These are phyloP conservation scores for Spatholobus suberectus DNA, from an alignment of 306 rosid genomes.

Conservation along the genomic window DNA sequence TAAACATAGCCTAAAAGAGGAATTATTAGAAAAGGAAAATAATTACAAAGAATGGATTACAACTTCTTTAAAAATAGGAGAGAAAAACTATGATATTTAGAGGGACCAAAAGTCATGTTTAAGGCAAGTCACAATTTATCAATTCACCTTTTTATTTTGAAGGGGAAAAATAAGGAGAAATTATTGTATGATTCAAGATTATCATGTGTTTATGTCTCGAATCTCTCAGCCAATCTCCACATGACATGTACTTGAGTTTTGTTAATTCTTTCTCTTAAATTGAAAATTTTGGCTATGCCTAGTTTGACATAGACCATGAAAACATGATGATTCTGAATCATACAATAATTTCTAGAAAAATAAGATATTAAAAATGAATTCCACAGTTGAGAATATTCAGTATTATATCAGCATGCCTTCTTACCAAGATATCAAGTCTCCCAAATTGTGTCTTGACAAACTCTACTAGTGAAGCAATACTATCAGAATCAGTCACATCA, in stretches of 20 bases:
- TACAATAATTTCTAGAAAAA: neutral
- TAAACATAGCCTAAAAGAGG: neutral
- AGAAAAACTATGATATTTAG: neutral
- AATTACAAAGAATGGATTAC: neutral
- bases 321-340: neutral
- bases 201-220: too few species aligned
- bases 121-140: neutral
- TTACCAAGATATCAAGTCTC: conserved; percentile 57
- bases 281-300: neutral
- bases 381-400: conserved; percentile 11
- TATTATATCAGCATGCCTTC: neutral
- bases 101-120: neutral
- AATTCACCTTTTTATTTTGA: neutral
- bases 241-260: neutral
- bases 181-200: too few species aligned
- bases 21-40: neutral
- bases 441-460: conserved; percentile 47
- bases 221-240: neutral
- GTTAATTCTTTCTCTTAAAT: neutral
- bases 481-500: conserved; percentile 44
- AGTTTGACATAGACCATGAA: neutral
- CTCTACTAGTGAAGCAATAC: conserved; percentile 46
- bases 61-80: neutral
- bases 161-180: neutral
- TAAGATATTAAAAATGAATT: neutral